These are phyloP conservation scores for Hyaloscypha variabilis DNA, from an alignment of 495 filamentous ascomycete genomes.

Conservation along the genomic window DNA sequence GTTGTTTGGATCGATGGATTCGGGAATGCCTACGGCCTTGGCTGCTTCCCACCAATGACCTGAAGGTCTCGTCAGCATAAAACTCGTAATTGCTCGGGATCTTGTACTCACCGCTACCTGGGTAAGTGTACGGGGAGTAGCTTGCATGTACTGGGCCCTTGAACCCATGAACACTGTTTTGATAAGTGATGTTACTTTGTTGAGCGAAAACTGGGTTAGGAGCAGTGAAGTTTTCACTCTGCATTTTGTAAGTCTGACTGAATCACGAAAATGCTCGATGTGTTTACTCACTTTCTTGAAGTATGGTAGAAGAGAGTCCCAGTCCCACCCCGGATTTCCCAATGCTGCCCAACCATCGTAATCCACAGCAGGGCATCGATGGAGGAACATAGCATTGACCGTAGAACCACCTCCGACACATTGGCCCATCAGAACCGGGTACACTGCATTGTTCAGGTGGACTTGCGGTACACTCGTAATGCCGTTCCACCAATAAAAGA, in stretches of 20 bases:
- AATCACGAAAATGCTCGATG: neutral
- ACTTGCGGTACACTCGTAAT: neutral
- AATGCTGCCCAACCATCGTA: slow-evolving; percentile 22
- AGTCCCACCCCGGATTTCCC: slow-evolving; percentile 25
- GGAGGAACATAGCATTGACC: slow-evolving; percentile 47
- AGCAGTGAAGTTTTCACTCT: slow-evolving; percentile 19
- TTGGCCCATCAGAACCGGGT: slow-evolving; percentile 52
- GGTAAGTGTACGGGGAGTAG: slow-evolving; percentile 10
- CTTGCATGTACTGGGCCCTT: slow-evolving; percentile 33
- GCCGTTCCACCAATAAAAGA: slow-evolving; percentile 31
- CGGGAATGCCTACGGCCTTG: neutral
- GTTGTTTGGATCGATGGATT: neutral
- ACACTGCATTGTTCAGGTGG: slow-evolving; percentile 42
- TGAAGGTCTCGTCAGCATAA: neutral
- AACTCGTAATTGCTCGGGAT: neutral
- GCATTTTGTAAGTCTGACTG: slow-evolving; percentile 1
- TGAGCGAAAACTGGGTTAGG: slow-evolving; percentile 31
- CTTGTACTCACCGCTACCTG: neutral
- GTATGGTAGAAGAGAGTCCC: slow-evolving; percentile 20
- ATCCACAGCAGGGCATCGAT: slow-evolving; percentile 37
- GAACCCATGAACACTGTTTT: slow-evolving; percentile 34
- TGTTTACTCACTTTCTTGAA: slow-evolving; percentile 35
- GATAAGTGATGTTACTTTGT: slow-evolving; percentile 37
- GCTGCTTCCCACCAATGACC: slow-evolving; percentile 14
- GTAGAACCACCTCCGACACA: slow-evolving; percentile 60